These are phyloP conservation scores for Lepiota venenata DNA, from an alignment of 768 basidiomycete genomes.

Conservation along the genomic window DNA sequence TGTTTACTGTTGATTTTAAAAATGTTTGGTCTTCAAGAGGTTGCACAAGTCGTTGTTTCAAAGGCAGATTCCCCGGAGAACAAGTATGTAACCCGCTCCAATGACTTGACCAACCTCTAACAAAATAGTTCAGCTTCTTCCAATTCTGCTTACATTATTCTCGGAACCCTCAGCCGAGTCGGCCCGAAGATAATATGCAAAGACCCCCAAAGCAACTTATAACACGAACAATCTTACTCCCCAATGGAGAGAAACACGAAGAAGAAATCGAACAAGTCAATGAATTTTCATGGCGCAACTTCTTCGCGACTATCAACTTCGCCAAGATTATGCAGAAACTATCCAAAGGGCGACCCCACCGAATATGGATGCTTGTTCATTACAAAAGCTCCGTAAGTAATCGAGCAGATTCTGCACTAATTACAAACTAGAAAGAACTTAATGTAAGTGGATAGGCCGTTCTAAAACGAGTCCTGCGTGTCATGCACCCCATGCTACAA, in stretches of 20 bases:
- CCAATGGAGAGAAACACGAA: conserved; percentile 72
- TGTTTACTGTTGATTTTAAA: conserved; percentile 91
- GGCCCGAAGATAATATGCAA: conserved; percentile 64
- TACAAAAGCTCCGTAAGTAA: conserved; percentile 92
- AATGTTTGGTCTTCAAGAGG: conserved; percentile 98
- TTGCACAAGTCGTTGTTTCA: conserved; percentile 76
- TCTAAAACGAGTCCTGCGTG: conserved; percentile 89
- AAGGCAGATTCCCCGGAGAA: conserved; percentile 86
- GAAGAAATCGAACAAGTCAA: conserved; percentile 92
- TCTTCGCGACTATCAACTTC: conserved; percentile 96
- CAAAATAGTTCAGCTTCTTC: conserved; percentile 75
- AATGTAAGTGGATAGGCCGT: conserved; percentile 60
- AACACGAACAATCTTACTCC: conserved; percentile 51
- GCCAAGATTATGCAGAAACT: conserved; percentile 98
- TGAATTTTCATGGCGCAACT: conserved; percentile 97
- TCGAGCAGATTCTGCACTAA: background rate
- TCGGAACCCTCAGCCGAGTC: conserved; percentile 52
- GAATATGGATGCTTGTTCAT: conserved; percentile 94
- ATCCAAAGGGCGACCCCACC: conserved; percentile 90
- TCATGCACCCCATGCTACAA: conserved; percentile 92
- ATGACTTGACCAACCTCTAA: background rate
- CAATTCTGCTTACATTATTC: conserved; percentile 87
- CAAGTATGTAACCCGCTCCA: conserved; percentile 47
- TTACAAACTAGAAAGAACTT: background rate
- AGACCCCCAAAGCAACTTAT: conserved; percentile 59